Evolutionary conservation across 257 asterid species (phyloP), one percentile per base, ranked within the genome.

Genomic region (Datura wrightii): DNA sequence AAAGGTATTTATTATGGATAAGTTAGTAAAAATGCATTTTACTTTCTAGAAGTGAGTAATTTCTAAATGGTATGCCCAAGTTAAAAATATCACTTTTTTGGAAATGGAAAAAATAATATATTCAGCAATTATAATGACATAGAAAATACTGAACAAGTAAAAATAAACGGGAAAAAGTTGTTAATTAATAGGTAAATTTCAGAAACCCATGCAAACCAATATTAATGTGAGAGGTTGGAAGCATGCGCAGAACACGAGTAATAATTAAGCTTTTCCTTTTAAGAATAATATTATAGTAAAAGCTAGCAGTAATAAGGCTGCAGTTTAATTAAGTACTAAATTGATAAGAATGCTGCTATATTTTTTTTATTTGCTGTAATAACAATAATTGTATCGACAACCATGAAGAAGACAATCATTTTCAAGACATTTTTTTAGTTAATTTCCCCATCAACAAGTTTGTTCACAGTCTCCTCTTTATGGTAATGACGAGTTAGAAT

Each of bases 171-270:
- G 1, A 24, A 24, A 24, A 24, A 24, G 31, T 24, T 24, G 31
- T 24, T 24, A 24, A 24, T 24, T 24, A 39, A 34, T 63, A 10
- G 41, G 37, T 34, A 34, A 8, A 13, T 37, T 14, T 36, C 48
- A 66, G 7, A 69, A 69, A 69, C 36, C 62, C 63, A 56, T 62
- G 70, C 31, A 46, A 37, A 5, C n/a, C 53, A 42, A 80, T 16
- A 18, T 55, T 58, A 10, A 71, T 84, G 31, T 14, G 54, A 83
- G 84, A 60, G 10, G 11, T 69, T 16, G 79, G 87, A 83, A 84
- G 90, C 91, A 89, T 85, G 91, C 90, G 89, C 69, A 85, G 74
- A 84, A 53, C 39, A 53, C 48, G 83, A 66, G 88, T 82, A 69
- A 87, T 87, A 63, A 89, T 89, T 76, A 60, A 83, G 74, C 79